Percentiles rank a stretch among this genome's conserved stretches.
Evolutionary conservation across 2,329 filamentous ascomycete species (phyloP).

Genomic region (Calonectria fujianensis): DNA sequence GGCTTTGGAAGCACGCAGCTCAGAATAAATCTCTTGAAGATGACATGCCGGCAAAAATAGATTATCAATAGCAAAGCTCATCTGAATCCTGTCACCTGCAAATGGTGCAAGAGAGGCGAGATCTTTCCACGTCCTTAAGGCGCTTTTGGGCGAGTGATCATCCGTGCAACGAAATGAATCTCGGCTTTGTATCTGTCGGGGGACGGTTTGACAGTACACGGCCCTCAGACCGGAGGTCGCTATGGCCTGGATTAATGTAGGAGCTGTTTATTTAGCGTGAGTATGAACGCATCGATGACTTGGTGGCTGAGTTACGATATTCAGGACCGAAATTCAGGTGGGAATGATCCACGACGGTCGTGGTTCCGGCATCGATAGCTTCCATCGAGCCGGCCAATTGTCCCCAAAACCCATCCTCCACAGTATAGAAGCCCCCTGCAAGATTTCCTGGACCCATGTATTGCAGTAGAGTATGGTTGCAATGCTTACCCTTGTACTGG

Average conservation of each 20-base stretch:
- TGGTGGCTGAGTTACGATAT: neutral
- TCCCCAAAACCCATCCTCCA: conserved; percentile 4
- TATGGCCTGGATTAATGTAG: neutral
- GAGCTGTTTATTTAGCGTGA: neutral
- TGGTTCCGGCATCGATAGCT: neutral
- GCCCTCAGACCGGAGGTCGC: neutral
- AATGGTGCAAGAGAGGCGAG: neutral
- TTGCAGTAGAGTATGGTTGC: conserved; percentile 20
- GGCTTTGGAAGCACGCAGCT: neutral
- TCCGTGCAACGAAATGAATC: neutral
- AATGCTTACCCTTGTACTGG: conserved; percentile 28
- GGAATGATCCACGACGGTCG: neutral
- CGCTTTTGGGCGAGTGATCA: neutral
- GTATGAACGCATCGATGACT: neutral
- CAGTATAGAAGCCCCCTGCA: neutral
- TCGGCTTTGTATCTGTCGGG: neutral
- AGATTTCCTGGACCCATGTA: neutral
- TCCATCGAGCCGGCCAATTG: conserved; percentile 1
- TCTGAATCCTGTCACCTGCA: neutral
- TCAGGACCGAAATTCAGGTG: neutral
- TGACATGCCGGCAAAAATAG: neutral
- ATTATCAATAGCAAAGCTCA: conserved; percentile 3
- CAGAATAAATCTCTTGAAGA: neutral
- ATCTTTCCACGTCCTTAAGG: neutral
- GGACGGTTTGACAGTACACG: neutral